Evolutionary conservation across 1,139 yeast species (phyloP), one percentile per base, ranked within the genome.

Genomic region (Yamadazyma diddensiae): DNA sequence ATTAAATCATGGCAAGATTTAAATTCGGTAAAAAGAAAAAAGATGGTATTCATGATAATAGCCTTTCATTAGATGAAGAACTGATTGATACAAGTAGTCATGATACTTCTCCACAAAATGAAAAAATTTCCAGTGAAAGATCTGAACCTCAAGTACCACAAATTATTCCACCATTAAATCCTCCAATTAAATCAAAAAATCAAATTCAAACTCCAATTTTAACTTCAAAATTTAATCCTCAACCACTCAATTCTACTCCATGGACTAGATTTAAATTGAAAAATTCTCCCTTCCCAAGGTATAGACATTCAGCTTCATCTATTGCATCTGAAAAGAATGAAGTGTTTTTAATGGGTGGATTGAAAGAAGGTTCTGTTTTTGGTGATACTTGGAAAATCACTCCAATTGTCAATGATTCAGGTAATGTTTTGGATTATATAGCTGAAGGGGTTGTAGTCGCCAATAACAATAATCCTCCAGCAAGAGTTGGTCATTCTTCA

Each of bases 401-500:
- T 31, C 81, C 83, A 8, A 60, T 61, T 13, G 51, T 55, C 6
- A 43, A 46, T 20, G 40, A 49, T 10, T 47, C 48, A 24, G 51
- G 52, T 18, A 50, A 53, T 20, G 39, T 55, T 15, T 53, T 50
- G 21, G 62, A 65, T 4, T 73, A 70, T 44, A 59, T 69, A 9
- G 82, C 94, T 3, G 73, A 74, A 37, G 77, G 78, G 34, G 73
- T 92, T 21, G 92, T 82, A 38, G 52, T 68, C 17, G 62, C 57
- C 24, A 68, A 66, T 48, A 57, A 56, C 41, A 68, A 64, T 39
- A 79, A 87, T 17, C 97, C 97, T 2, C 92, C 95, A 13, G 97
- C 98, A 18, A 78, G 98, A 48, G 97, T 92, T 5, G 97, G 98
- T 1, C 99, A 94, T 57, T 87, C 97, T 1, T 76, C 95, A 3